These are phyloP conservation scores for Hsuehochloa calcarea DNA, from an alignment of 176 grass and related monocot species.

Conservation along the genomic window DNA sequence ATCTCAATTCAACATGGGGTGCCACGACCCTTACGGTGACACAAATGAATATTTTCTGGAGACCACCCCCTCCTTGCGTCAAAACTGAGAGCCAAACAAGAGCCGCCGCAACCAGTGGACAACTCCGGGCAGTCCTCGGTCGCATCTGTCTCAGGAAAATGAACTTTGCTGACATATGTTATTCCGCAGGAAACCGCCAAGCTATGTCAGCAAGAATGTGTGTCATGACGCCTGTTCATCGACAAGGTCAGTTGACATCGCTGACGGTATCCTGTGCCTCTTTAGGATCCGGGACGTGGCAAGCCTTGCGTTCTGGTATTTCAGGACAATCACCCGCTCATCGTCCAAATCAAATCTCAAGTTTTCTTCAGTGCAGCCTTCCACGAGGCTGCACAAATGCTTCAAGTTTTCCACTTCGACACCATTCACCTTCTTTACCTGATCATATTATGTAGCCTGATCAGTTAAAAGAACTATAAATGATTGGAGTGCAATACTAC, in stretches of 20 bases:
- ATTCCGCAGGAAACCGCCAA: not conserved
- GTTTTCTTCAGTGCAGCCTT: slow-evolving; percentile 68
- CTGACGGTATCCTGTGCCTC: slow-evolving; percentile 78
- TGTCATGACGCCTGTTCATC: slow-evolving; percentile 54
- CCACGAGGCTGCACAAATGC: slow-evolving; percentile 74
- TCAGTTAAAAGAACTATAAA: slow-evolving; percentile 21
- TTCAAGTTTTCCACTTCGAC: slow-evolving; percentile 84
- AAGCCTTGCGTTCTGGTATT: slow-evolving; percentile 66
- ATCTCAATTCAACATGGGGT: not conserved
- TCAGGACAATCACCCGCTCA: slow-evolving; percentile 76
- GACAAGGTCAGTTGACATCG: slow-evolving; percentile 70
- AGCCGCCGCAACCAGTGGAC: not conserved
- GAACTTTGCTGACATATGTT: not conserved
- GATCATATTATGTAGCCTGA: slow-evolving; percentile 20
- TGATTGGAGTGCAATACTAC: not conserved
- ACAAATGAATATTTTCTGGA: slow-evolving; percentile 13
- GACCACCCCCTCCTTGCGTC: not conserved
- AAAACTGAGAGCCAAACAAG: slow-evolving; percentile 17
- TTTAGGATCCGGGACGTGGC: slow-evolving; percentile 81
- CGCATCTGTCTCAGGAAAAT: not conserved
- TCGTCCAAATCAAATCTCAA: slow-evolving; percentile 92
- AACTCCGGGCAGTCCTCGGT: not conserved
- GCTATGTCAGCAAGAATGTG: not conserved
- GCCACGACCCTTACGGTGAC: not conserved
- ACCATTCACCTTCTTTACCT: slow-evolving; percentile 89